These are phyloP conservation scores for Myriangium duriaei DNA, from an alignment of 2,329 filamentous ascomycete species.

Conservation along the genomic window DNA sequence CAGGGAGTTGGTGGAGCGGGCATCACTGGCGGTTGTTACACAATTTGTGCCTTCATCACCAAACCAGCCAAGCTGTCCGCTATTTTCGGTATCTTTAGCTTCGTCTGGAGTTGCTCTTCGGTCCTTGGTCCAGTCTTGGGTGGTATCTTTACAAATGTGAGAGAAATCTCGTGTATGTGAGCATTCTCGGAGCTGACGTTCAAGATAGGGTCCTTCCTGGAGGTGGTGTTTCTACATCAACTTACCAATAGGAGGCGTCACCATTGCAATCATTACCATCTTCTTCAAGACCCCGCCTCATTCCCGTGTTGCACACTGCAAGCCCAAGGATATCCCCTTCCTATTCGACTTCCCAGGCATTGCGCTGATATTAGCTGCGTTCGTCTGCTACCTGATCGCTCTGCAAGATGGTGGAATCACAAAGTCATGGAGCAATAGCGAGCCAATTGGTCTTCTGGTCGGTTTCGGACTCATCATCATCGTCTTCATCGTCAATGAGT, in stretches of 20 bases:
- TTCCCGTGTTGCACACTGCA: conserved; percentile 17
- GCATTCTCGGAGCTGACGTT: no score
- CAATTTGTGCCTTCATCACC: conserved; percentile 12
- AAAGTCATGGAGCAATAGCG: conserved; percentile 25
- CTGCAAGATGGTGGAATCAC: conserved; percentile 34
- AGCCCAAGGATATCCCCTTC: background rate
- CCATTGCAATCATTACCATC: conserved; percentile 13
- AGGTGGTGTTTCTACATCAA: conserved; percentile 27
- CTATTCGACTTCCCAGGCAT: conserved; percentile 4
- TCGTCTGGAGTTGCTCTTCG: conserved; percentile 22
- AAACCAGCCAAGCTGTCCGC: conserved; percentile 28
- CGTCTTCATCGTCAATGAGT: conserved; percentile 2
- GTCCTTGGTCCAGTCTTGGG: conserved; percentile 34
- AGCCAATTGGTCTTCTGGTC: conserved; percentile 35
- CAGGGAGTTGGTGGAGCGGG: conserved; percentile 42
- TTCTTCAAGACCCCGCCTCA: conserved; percentile 22
- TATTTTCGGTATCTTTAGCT: conserved; percentile 26
- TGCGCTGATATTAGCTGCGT: background rate
- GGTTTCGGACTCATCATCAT: conserved; percentile 24
- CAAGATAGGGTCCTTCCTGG: conserved; percentile 31
- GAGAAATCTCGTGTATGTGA: no score
- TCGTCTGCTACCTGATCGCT: conserved; percentile 31
- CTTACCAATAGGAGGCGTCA: conserved; percentile 31
- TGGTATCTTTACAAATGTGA: conserved; percentile 30
- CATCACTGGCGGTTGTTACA: conserved; percentile 17